A percentile compares a stretch with the other conserved stretches of the same genome.
These are phyloP conservation scores for Schizochytrium sp. DNA, from an alignment of 108 stramenopile species.

Conservation along the genomic window DNA sequence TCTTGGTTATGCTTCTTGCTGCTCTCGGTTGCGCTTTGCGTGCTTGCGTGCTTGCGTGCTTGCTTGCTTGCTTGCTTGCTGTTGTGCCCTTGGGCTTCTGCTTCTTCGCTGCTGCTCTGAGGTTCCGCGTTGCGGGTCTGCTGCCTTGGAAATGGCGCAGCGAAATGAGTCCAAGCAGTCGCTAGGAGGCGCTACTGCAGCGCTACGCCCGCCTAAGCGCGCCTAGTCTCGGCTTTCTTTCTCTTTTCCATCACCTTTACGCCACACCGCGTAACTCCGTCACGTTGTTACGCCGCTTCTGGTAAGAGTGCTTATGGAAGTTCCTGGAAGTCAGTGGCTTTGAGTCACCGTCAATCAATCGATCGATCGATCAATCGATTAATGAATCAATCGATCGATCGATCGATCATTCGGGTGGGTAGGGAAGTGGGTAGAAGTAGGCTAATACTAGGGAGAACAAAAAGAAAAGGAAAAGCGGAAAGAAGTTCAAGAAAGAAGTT, in stretches of 20 bases:
- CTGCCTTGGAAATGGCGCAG: not conserved
- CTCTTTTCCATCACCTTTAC: not conserved
- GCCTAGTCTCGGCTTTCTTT: not conserved
- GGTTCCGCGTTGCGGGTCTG: not conserved
- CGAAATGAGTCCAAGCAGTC: not conserved
- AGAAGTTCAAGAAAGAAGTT: not conserved
- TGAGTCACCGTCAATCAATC: no score
- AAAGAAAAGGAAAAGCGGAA: not conserved
- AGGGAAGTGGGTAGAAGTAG: not conserved
- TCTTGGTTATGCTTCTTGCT: not conserved
- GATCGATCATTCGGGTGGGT: no score
- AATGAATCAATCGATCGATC: no score
- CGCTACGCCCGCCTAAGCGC: not conserved
- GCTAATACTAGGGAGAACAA: not conserved
- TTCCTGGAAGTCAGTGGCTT: no score
- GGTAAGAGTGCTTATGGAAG: no score
- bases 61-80: slow-evolving; percentile 2
- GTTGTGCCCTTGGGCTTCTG: not conserved
- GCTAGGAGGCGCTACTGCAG: not conserved
- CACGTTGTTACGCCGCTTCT: not conserved
- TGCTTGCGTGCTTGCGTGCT: not conserved
- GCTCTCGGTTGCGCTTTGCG: not conserved
- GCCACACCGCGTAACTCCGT: not conserved
- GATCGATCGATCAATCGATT: no score
- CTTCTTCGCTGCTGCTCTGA: not conserved